Evolutionary conservation across 345 rosid genomes (phyloP).

Genomic region (Euphorbia tirucalli): DNA sequence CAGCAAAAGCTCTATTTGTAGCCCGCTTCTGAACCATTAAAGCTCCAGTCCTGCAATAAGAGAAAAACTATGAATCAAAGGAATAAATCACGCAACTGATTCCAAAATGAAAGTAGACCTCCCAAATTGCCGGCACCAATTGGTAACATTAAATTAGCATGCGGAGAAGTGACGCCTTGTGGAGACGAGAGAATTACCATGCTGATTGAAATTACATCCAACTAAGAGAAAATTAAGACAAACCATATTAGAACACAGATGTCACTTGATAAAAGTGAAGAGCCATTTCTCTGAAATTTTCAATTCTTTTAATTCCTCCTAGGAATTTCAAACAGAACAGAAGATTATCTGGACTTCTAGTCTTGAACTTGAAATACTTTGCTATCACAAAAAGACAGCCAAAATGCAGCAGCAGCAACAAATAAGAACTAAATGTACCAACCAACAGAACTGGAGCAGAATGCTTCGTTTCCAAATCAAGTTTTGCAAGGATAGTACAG

Average conservation of each 20-base stretch:
- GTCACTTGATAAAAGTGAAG: constrained; percentile 16
- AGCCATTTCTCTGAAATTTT: constrained; percentile 10
- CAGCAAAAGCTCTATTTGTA: constrained; percentile 34
- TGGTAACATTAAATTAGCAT: background rate
- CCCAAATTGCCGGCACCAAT: constrained; percentile 6
- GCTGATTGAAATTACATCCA: constrained; percentile 25
- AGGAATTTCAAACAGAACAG: constrained; percentile 15
- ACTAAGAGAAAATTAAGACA: constrained; percentile 29
- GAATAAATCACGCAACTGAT: constrained; percentile 3
- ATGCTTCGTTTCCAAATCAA: constrained; percentile 13
- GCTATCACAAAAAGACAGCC: constrained; percentile 12
- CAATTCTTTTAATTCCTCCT: constrained; percentile 14
- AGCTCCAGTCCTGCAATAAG: constrained; percentile 47
- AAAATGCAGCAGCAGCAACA: constrained; percentile 15
- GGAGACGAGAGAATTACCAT: constrained; percentile 32
- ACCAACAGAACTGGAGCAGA: constrained; percentile 15
- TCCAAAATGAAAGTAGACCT: constrained; percentile 3
- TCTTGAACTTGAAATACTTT: constrained; percentile 14
- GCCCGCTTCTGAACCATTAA: constrained; percentile 41
- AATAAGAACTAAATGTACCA: background rate
- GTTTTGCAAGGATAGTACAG: background rate
- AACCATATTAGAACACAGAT: constrained; percentile 28
- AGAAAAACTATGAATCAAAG: constrained; percentile 4
- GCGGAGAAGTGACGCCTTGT: background rate
- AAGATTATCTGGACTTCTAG: constrained; percentile 23